Base-by-base conservation (phyloP, 352 stramenopile species). In the Pythium monospermum region DNA sequence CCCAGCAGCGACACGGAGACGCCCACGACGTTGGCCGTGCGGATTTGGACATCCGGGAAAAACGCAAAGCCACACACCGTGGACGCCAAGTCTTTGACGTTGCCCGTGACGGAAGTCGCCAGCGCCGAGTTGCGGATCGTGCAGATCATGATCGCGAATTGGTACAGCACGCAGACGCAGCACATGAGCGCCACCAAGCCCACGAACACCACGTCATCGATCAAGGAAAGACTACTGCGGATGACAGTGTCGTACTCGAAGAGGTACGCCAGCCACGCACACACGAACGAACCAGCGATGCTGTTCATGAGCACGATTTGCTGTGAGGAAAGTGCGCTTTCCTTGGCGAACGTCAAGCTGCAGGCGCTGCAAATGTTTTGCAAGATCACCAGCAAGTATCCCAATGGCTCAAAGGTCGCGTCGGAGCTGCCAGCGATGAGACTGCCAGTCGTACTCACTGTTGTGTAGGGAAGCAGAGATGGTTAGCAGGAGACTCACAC, bases 21-120 rank as follows among this genome's bases (percentile, higher is more conserved):
- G 16, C 78, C 78, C 13, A 68, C 38, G 33, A 85, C 47, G 57
- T 89, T 86, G 30, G 46, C 58, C 15, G 41, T 32, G 27, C 59
- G 65, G 13, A 78, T 55, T 2, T 66, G 66, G 19, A 72, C 78
- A 49, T 89, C 78, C 1, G 61, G 39, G 46, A 89, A 89, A 8
- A 84, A 68, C 6, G 81, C 40, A 39, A 80, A 89, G 22, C 75
- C 71, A 27, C 73, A 69, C 7, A 80, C 37, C 0, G 78, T 89
- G 10, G 78, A 82, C 35, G 70, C 63, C 16, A 89, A 33, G 60
- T 89, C 78, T 55, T 89, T 89, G 49, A 89, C 55, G 57, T 89
- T 89, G 37, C 78, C 78, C 4, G 78, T 89, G 40, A 89, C 75
- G 1, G 78, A 87, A 18, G 78, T 89, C 19, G 78, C 81, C 21